A percentile compares a stretch with the other conserved stretches of the same genome.
Conservation (phyloP, 441 rosid species). For the Gossypium schwendimanii region DNA sequence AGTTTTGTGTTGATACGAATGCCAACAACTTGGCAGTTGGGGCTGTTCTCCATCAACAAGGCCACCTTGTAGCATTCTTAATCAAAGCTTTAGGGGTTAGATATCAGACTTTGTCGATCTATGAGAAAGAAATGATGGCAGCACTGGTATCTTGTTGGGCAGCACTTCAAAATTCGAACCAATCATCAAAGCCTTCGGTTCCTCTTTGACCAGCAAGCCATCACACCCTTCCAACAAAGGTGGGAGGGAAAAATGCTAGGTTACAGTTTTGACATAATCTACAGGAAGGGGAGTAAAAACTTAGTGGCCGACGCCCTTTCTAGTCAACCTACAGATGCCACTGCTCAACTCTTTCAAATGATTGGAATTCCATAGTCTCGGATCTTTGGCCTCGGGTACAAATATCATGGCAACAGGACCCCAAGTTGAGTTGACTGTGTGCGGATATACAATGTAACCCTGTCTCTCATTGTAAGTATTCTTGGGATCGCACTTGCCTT, state of each 20-base stretch:
- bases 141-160: not conserved
- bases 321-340: not conserved
- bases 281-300: not conserved
- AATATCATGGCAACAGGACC: not conserved
- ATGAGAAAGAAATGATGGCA: not conserved
- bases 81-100: not conserved
- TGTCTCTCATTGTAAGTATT: not conserved
- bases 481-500: not conserved
- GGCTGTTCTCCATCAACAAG: not conserved
- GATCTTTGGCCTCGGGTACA: not conserved
- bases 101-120: not conserved
- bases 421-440: not conserved
- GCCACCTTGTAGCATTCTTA: not conserved
- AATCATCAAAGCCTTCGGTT: not conserved
- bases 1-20: not conserved
- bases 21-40: not conserved
- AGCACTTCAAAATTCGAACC: not conserved
- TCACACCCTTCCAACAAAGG: not conserved
- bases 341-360: not conserved
- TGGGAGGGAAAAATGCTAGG: not conserved
- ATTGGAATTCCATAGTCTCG: not conserved
- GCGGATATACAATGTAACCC: not conserved
- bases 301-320: not conserved
- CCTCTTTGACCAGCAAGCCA: not conserved
- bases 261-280: not conserved